phyloP scores from a whole-genome alignment of 1,284 basidiomycete genomes.

The Leccinum cinnamomeum region DNA sequence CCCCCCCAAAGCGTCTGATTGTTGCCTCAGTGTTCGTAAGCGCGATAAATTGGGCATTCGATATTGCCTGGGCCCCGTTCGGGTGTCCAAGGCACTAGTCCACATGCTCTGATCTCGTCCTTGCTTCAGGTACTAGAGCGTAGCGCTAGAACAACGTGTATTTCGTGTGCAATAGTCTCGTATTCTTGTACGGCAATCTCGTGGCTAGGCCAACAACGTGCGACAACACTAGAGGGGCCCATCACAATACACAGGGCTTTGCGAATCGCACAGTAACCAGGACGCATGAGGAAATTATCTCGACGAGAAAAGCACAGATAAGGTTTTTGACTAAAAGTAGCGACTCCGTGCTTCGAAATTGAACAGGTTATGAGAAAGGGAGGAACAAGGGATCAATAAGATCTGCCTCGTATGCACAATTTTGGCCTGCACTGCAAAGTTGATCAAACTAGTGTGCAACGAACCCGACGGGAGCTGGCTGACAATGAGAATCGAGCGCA shows the following conservation, averaged over 20 bases:
- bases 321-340: constrained; percentile 34
- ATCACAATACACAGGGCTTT: constrained; percentile 20
- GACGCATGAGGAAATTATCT: constrained; percentile 25
- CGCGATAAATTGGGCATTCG: constrained; percentile 1
- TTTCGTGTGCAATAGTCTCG: constrained; percentile 14
- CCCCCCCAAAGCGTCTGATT: not conserved
- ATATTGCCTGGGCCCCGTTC: not conserved
- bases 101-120: constrained; percentile 2
- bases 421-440: constrained; percentile 6
- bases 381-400: constrained; percentile 22
- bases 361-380: constrained; percentile 23
- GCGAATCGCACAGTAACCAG: constrained; percentile 20
- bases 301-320: constrained; percentile 27
- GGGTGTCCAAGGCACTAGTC: not conserved
- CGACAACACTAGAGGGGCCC: constrained; percentile 15
- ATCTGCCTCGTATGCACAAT: constrained; percentile 19
- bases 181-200: constrained; percentile 1
- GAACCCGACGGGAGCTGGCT: not conserved
- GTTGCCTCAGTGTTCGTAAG: constrained; percentile 11
- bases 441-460: constrained; percentile 1
- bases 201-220: constrained; percentile 12
- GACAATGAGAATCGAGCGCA: not conserved
- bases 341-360: constrained; percentile 27
- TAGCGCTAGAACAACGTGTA: constrained; percentile 21
- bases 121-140: constrained; percentile 1